A percentile compares a stretch with the other conserved stretches of the same genome.
Conservation (phyloP, 176 grass and related monocot species). For the Zoysia japonica region DNA sequence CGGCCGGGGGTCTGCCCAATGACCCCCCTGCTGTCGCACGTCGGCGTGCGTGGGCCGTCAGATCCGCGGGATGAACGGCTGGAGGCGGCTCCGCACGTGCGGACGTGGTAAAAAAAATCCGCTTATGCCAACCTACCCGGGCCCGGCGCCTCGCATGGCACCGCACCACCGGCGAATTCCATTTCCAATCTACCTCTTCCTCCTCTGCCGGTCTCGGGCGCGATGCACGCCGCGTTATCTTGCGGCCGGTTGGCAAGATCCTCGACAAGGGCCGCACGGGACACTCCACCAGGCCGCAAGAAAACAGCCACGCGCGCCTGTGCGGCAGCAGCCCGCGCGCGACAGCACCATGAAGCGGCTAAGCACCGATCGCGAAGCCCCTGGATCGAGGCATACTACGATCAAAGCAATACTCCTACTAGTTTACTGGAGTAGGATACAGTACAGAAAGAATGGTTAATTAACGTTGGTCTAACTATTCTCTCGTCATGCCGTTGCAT, state of each 20-base stretch:
- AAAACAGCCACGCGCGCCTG: neutral
- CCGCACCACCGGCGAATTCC: neutral
- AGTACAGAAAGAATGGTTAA: neutral
- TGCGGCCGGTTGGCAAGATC: slow-evolving; percentile 12
- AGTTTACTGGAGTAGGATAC: too few relatives aligned
- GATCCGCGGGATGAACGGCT: too few relatives aligned
- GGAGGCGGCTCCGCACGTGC: too few relatives aligned
- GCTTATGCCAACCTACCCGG: too few relatives aligned
- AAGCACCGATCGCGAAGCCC: slow-evolving; percentile 15
- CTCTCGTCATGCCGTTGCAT: neutral
- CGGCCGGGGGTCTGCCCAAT: too few relatives aligned
- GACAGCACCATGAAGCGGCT: slow-evolving; percentile 25
- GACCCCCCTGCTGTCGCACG: too few relatives aligned
- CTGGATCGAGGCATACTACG: neutral
- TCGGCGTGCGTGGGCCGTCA: too few relatives aligned
- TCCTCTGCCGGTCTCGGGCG: neutral
- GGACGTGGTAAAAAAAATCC: too few relatives aligned
- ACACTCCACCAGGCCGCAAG: slow-evolving; percentile 9
- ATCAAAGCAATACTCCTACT: too few relatives aligned
- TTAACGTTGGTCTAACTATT: neutral
- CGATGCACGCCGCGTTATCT: slow-evolving; percentile 19
- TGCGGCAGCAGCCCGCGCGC: neutral
- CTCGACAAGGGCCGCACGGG: slow-evolving; percentile 16
- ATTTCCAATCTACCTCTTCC: neutral
- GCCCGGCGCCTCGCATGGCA: neutral